Conservation (phyloP, 208 protist genomes). For the Trypanosomatidae sp. region DNA sequence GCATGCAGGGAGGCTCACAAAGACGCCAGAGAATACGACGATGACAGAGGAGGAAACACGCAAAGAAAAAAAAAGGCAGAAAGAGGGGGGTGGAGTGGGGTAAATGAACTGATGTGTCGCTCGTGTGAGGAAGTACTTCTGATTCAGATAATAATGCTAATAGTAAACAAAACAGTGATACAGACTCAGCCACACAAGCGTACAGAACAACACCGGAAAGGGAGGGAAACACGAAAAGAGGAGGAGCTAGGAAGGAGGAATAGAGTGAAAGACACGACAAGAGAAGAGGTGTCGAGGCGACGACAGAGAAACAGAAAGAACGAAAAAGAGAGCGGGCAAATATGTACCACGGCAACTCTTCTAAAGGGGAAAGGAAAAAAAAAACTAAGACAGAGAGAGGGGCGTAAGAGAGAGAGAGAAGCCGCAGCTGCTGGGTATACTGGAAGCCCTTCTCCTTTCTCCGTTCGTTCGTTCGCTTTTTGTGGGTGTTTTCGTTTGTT, state of each 20-base stretch:
- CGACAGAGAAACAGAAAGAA: slow-evolving; percentile 3
- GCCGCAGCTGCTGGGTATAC: too few species aligned
- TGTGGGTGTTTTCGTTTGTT: too few species aligned
- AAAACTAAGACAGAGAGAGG: slow-evolving; percentile 5
- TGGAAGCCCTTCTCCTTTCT: too few species aligned
- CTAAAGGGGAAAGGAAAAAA: background rate
- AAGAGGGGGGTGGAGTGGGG: background rate
- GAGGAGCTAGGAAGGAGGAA: background rate
- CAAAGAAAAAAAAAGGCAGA: background rate
- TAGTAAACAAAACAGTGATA: background rate
- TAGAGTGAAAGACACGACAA: background rate
- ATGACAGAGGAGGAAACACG: background rate
- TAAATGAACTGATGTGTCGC: background rate
- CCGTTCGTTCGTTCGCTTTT: too few species aligned
- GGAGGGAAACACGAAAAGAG: background rate
- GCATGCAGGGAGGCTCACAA: background rate
- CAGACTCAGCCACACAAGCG: background rate
- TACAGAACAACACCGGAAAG: background rate
- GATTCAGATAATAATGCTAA: background rate
- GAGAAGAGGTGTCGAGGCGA: background rate
- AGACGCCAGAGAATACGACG: background rate
- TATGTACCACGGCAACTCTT: background rate
- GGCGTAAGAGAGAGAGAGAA: background rate
- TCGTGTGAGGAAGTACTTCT: background rate
- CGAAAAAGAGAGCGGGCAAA: slow-evolving; percentile 11